These are phyloP conservation scores for Coix lacrymajobi DNA, from an alignment of 176 grass and related monocot species.

Conservation along the genomic window DNA sequence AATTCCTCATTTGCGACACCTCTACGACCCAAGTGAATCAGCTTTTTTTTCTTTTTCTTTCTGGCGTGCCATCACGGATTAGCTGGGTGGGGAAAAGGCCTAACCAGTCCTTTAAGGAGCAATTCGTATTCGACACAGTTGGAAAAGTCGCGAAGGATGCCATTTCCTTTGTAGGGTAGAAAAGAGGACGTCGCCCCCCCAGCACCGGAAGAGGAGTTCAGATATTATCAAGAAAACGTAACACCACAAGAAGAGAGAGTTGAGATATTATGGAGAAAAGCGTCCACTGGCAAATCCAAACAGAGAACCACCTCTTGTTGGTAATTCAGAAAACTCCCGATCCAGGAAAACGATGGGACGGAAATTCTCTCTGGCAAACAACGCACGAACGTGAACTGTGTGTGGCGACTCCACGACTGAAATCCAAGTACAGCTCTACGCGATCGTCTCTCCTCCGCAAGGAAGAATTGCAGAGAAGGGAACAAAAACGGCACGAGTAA, in stretches of 20 bases:
- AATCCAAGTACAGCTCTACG: neutral
- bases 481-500: conserved; percentile 10
- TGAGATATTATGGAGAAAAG: conserved; percentile 30
- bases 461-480: neutral
- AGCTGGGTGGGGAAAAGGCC: neutral
- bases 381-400: neutral
- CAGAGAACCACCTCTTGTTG: conserved; percentile 21
- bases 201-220: conserved; percentile 6
- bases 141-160: conserved; percentile 31
- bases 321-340: conserved; percentile 16
- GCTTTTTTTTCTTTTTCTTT: no score
- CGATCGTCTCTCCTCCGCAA: neutral
- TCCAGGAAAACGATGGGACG: neutral
- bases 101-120: conserved; percentile 22
- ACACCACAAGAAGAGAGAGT: neutral
- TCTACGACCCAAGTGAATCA: conserved; percentile 36
- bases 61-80: neutral
- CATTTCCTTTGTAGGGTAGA: conserved; percentile 26
- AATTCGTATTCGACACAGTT: conserved; percentile 28
- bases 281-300: conserved; percentile 17
- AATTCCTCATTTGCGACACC: conserved; percentile 32
- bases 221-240: conserved; percentile 13
- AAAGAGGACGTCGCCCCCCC: neutral
- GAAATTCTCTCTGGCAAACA: neutral
- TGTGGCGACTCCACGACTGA: neutral